Evolutionary conservation across 345 rosid species (phyloP).

Genomic region (Eucalyptus viminalis): DNA sequence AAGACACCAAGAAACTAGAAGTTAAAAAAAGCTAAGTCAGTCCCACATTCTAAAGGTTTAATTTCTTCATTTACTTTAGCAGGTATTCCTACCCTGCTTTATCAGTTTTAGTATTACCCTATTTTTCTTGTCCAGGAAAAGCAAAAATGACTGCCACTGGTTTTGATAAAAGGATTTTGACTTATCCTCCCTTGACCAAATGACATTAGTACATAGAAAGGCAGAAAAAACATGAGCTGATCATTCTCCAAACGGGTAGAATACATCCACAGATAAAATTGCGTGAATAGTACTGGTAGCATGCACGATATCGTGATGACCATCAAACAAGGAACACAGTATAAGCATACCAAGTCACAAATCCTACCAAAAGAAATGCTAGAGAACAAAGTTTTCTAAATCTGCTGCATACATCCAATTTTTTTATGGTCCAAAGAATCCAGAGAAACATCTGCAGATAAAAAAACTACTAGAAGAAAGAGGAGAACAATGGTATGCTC

Average conservation of each 20-base stretch:
- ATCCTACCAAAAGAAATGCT: background rate
- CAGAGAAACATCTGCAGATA: background rate
- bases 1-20: constrained; percentile 55
- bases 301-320: background rate
- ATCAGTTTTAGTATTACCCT: background rate
- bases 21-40: background rate
- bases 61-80: background rate
- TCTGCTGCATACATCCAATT: background rate
- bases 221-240: background rate
- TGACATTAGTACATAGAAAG: background rate
- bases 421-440: background rate
- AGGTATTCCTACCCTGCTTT: background rate
- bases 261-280: background rate
- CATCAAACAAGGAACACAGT: background rate
- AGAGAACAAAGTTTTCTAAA: background rate
- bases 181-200: background rate
- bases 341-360: background rate
- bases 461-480: background rate
- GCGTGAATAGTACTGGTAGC: background rate
- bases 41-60: background rate
- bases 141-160: background rate
- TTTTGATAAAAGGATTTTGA: background rate
- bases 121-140: background rate
- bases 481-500: background rate
- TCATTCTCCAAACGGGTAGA: background rate